phyloP scores from a whole-genome alignment of 371 early-diverging fungal species.

The Apophysomyces ossiformis region DNA sequence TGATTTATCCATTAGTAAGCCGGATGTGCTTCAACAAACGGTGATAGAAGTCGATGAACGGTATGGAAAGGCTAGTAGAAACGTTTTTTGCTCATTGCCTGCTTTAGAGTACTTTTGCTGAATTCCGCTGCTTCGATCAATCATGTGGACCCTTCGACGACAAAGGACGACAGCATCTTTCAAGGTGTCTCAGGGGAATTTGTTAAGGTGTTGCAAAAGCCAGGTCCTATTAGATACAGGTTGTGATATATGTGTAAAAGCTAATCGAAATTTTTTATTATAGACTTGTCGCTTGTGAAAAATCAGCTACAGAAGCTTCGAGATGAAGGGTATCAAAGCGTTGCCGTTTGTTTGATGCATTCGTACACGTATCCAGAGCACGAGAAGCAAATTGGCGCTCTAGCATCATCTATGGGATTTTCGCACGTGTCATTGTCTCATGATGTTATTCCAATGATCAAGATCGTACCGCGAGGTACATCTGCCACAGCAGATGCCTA shows the following conservation, averaged over 20 bases:
- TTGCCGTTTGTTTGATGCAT: constrained; percentile 93
- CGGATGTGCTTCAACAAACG: constrained; percentile 83
- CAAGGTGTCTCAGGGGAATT: constrained; percentile 90
- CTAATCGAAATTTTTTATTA: neutral
- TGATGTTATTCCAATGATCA: constrained; percentile 91
- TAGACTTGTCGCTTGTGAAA: constrained; percentile 48
- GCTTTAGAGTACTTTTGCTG: constrained; percentile 69
- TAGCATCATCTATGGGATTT: constrained; percentile 83
- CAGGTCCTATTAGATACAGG: constrained; percentile 48
- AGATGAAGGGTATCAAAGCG: constrained; percentile 77
- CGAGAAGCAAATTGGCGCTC: constrained; percentile 70
- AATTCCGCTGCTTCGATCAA: constrained; percentile 70
- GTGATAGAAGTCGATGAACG: constrained; percentile 93
- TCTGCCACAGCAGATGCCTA: constrained; percentile 94
- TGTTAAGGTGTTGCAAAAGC: constrained; percentile 70
- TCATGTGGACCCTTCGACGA: constrained; percentile 40
- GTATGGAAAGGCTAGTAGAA: constrained; percentile 29
- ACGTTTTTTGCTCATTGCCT: neutral
- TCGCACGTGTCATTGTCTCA: constrained; percentile 83
- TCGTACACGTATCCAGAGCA: constrained; percentile 91
- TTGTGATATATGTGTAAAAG: neutral
- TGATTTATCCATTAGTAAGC: constrained; percentile 82
- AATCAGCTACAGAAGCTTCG: constrained; percentile 64
- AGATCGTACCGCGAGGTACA: constrained; percentile 91
- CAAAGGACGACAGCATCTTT: constrained; percentile 34